These are phyloP conservation scores for Iris macrosiphon DNA, from an alignment of 106 monocot species.

Conservation along the genomic window DNA sequence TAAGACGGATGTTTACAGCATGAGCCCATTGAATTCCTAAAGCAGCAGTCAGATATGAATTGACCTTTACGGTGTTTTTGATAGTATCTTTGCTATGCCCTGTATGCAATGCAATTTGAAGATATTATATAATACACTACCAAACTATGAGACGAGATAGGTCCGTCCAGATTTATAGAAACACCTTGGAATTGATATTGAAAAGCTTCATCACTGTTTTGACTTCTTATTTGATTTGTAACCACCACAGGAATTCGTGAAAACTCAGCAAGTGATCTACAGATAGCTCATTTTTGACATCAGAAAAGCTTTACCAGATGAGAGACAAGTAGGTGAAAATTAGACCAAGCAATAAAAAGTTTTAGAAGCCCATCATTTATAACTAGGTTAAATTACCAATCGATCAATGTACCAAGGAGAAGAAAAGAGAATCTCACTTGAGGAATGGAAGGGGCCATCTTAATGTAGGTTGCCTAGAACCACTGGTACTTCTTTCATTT, in stretches of 20 bases:
- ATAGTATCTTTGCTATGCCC: constrained; percentile 20
- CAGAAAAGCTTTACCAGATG: no score
- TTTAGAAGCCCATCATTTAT: neutral
- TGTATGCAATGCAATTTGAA: constrained; percentile 13
- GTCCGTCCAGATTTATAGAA: neutral
- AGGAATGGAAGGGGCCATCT: constrained; percentile 74
- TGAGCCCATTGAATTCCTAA: constrained; percentile 95
- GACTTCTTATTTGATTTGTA: constrained; percentile 90
- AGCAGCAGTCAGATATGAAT: constrained; percentile 68
- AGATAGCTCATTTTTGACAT: constrained; percentile 1
- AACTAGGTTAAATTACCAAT: neutral
- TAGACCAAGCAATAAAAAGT: neutral
- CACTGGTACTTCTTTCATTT: constrained; percentile 31
- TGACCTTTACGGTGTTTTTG: constrained; percentile 26
- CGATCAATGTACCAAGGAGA: neutral
- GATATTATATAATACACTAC: neutral
- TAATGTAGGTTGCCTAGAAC: constrained; percentile 21
- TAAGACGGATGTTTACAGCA: constrained; percentile 78
- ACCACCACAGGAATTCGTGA: constrained; percentile 79
- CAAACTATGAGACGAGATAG: neutral
- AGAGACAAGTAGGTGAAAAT: neutral
- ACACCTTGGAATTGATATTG: constrained; percentile 80
- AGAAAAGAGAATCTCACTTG: constrained; percentile 43
- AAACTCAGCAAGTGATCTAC: constrained; percentile 94
- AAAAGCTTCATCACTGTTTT: constrained; percentile 37